Base-by-base conservation (phyloP, 2,329 filamentous ascomycete species). In the Passalora sequoiae region DNA sequence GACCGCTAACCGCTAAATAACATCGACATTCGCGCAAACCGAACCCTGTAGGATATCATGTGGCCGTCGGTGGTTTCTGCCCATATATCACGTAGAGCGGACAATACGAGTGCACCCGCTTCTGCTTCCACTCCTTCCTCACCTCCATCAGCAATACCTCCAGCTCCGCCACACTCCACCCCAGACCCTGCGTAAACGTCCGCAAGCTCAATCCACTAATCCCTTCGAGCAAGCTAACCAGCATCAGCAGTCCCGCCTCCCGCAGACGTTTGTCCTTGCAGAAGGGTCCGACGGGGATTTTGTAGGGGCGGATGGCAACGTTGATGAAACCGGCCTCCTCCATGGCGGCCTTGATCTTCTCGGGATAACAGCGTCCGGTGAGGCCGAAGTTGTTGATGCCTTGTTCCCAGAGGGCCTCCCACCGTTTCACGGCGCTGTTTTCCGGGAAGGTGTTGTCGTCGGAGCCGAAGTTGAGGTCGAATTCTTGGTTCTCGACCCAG, bases 401-500 rank as follows among this genome's bases (percentile, higher is more conserved):
- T 40, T 53, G 22, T 28, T 56, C 49, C 55, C 54, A 59, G 9
- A 57, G 43, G 21, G 47, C 40, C 17, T 49, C 38, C 56, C 54
- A 57, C 8, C 49, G 44, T 10, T 49, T 38, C 35, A 50, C 47
- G 2, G 52, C 49, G 19, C 47, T 38, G 17, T 53, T 40, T 9
- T 38, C 27, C 13, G 44, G 41, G 28, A 51, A 44, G 3, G 50
- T 44, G n/a, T 47, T 47, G 27, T 66, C 62, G 22, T 58, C 52
- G 7, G 58, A 55, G 24, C 25, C 32, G 38, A 56, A 49, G 22
- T 47, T 45, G 13, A 55, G 45, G 27, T 57, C 55, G 24, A 66
- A 61, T 38, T 69, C 67, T 29, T 65, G 64, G n/a, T 65, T 56
- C 51, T 69, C 67, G 6, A 69, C 59, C 54, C 64, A 68, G 20